These are phyloP conservation scores for Ophiognomonia clavigignenti-juglandacearum DNA, from an alignment of 2,329 filamentous ascomycete species.

Conservation along the genomic window DNA sequence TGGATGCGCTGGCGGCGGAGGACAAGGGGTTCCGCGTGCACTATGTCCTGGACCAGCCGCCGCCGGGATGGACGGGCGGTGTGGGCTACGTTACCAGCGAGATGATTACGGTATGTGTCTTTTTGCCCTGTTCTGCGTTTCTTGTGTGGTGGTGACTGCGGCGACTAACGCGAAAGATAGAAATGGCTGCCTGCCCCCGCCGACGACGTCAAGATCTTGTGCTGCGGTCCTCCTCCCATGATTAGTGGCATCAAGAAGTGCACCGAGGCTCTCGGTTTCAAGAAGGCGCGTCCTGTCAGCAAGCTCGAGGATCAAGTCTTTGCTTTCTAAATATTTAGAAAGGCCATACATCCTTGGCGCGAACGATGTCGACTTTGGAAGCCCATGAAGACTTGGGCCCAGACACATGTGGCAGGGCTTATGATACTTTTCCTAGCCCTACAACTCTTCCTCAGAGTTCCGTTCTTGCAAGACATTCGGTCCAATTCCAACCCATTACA, in stretches of 20 bases:
- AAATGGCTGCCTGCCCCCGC: constrained; percentile 78
- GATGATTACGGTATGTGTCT: constrained; percentile 67
- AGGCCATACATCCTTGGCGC: background rate
- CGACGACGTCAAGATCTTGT: constrained; percentile 83
- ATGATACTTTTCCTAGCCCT: no score
- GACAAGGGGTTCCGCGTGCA: constrained; percentile 81
- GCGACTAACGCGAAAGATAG: constrained; percentile 31
- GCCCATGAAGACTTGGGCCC: no score
- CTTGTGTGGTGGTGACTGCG: background rate
- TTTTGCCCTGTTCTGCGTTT: background rate
- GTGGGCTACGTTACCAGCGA: constrained; percentile 93
- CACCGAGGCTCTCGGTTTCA: constrained; percentile 80
- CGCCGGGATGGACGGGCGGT: constrained; percentile 84
- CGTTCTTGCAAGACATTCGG: no score
- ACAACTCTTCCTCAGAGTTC: no score
- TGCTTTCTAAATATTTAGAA: constrained; percentile 62
- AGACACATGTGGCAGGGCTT: no score
- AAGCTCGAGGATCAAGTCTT: constrained; percentile 98
- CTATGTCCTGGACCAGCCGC: constrained; percentile 96
- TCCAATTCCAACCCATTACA: no score
- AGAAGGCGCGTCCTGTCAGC: constrained; percentile 90
- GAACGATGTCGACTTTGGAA: background rate
- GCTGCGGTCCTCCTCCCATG: constrained; percentile 97
- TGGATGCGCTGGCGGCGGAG: constrained; percentile 72
- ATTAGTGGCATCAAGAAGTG: constrained; percentile 96